Evolutionary conservation across 441 rosid species (phyloP), one percentile per base, ranked within the genome.

Genomic region (Capsella rubella): DNA sequence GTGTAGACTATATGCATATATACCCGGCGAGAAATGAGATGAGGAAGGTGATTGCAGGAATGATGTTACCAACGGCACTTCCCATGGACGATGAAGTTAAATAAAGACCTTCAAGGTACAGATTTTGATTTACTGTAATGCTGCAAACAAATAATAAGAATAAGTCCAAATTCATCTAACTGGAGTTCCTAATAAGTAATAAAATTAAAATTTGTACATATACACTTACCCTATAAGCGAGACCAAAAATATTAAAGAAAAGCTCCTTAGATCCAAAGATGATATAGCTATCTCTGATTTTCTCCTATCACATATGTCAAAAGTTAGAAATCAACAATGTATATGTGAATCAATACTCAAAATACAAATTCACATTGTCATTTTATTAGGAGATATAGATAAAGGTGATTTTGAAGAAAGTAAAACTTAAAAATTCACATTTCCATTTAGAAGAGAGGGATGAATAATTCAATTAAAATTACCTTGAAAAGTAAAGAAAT

Each of bases 11-110:
- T 39, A 40, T 4, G n/a, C 29, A 8, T 28, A 37, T 67, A 40
- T 79, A 87, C 89, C 89, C 87, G 11, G 77, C 65, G 11, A 72
- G 55, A 52, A 78, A 65, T 25, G 93, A 86, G 65, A 89, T 34
- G n/a, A 84, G 69, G 79, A 88, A 88, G 31, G 96, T 90, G 75
- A 87, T 43, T 27, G 90, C 91, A 9, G 91, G 87, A 58, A 87
- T 73, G 43, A 87, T 78, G 63, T 90, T 90, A 6, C 60, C 69
- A 77, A 76, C 78, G 8, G 91, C 84, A 59, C 87, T 84, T 52
- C 85, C 93, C 47, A 80, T 72, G 4, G 96, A 75, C n/a, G 91
- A 82, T 10, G 90, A 85, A 32, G 90, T 76, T 61, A 88, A 84
- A 61, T 83, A 81, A 6, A 88, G 58, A 15, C 96, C 93, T 71